A percentile compares a stretch with the other conserved stretches of the same genome.
phyloP scores from a whole-genome alignment of 1,284 basidiomycete genomes.

The Ustilago lituana region DNA sequence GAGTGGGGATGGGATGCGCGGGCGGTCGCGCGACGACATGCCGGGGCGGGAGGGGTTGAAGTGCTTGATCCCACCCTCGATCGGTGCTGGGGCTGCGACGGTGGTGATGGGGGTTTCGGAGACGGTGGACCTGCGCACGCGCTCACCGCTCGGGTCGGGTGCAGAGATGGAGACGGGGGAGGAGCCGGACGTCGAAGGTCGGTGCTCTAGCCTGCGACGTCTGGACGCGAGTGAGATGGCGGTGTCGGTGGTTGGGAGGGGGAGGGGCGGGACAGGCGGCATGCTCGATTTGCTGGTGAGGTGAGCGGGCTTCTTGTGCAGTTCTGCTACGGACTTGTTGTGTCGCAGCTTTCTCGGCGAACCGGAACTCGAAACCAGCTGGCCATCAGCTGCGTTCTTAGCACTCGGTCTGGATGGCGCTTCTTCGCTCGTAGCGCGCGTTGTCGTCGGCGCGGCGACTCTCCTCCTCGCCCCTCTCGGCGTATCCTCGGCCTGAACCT shows the following conservation, averaged over 20 bases:
- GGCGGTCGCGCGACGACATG: slow-evolving; percentile 41
- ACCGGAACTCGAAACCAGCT: neutral
- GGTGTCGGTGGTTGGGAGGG: neutral
- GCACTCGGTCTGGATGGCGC: slow-evolving; percentile 14
- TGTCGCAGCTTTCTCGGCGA: slow-evolving; percentile 28
- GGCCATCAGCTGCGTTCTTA: neutral
- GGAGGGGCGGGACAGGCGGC: slow-evolving; percentile 14
- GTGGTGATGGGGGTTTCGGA: slow-evolving; percentile 8
- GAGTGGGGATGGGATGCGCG: slow-evolving; percentile 39
- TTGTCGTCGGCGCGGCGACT: slow-evolving; percentile 5
- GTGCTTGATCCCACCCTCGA: neutral
- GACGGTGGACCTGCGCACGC: slow-evolving; percentile 22
- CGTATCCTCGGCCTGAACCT: no score
- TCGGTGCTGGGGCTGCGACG: no score
- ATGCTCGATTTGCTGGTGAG: slow-evolving; percentile 2
- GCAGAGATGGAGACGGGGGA: neutral
- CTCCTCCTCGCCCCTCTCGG: slow-evolving; percentile 20
- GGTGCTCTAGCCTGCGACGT: neutral
- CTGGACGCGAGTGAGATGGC: neutral
- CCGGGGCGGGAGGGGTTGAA: slow-evolving; percentile 25
- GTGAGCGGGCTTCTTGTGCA: slow-evolving; percentile 14
- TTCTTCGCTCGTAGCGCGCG: slow-evolving; percentile 36
- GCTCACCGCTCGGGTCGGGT: slow-evolving; percentile 5
- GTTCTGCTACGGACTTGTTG: slow-evolving; percentile 25
- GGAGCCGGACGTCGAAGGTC: slow-evolving; percentile 5